These are phyloP conservation scores for Lentinula novae-zelandiae DNA, from an alignment of 1,284 basidiomycete species.

Conservation along the genomic window DNA sequence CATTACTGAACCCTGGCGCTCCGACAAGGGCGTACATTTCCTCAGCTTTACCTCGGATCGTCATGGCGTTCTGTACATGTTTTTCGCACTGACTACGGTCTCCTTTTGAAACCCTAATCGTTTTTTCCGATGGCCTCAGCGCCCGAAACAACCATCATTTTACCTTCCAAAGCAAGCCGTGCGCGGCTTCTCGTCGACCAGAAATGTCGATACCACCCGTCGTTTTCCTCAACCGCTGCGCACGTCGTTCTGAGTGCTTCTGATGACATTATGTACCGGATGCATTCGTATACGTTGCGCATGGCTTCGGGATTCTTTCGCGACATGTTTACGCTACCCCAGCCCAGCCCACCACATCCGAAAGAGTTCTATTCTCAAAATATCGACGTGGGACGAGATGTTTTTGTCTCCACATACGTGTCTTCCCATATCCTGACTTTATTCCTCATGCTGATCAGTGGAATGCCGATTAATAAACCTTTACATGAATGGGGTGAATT, in stretches of 20 bases:
- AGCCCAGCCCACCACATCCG: conserved; percentile 18
- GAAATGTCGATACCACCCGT: not conserved
- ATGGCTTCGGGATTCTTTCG: conserved; percentile 38
- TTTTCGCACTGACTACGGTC: not conserved
- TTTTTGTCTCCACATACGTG: conserved; percentile 34
- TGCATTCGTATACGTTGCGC: conserved; percentile 36
- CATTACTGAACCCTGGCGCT: not conserved
- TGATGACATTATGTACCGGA: conserved; percentile 35
- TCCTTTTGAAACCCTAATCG: not conserved
- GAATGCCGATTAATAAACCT: conserved; percentile 23
- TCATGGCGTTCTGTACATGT: not conserved
- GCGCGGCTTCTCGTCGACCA: not conserved
- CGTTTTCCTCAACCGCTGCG: conserved; percentile 23
- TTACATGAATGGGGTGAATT: conserved; percentile 13
- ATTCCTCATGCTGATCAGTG: conserved; percentile 33
- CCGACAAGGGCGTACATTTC: conserved; percentile 4
- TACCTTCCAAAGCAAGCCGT: not conserved
- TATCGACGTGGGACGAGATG: conserved; percentile 7
- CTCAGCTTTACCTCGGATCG: not conserved
- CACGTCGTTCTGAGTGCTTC: conserved; percentile 36
- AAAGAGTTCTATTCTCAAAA: not conserved
- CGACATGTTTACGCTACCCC: conserved; percentile 42
- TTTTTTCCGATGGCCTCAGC: not conserved
- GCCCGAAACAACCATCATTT: not conserved
- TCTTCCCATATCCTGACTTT: conserved; percentile 29